Evolutionary conservation across 768 basidiomycete genomes (phyloP), one percentile per base, ranked within the genome.

Genomic region (Glaciozyma martinii): DNA sequence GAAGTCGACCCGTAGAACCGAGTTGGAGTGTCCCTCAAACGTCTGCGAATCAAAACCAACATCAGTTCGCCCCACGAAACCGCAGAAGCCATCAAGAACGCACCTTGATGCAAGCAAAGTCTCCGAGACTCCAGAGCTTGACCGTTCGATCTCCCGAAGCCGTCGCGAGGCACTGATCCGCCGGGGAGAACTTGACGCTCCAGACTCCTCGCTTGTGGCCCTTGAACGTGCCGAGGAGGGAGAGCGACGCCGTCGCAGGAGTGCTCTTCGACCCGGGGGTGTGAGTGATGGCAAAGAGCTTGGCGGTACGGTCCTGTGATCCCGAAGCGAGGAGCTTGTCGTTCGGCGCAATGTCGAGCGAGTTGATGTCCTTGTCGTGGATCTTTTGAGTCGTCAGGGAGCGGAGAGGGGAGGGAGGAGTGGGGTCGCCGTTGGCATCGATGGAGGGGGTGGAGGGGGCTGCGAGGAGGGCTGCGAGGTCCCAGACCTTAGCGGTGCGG

Each of bases 281-380:
- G 71, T 86, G 88, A 29, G 82, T 80, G 57, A 98, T 84, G 63
- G 84, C 82, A 76, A 86, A 99, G 23, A 99, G 78, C 74, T 97
- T 98, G 61, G 89, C 90, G 18, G 89, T 90, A 64, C 88, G 87
- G 77, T 99, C 95, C 75, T 98, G 95, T 25, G 92, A 95, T 27
- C 91, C 95, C 5, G 93, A 94, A 13, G 85, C 94, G 53, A 98
- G 82, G 63, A 93, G 77, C 65, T 80, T 81, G 76, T 95, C 90
- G 74, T 94, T 90, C 8, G 90, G 92, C 5, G 94, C 81, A 21
- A 98, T 80, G 75, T 98, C 95, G 47, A 99, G 81, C 62, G 92
- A 85, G 76, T 99, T 99, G 78, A 99, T 98, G 77, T 98, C 95
- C 78, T 97, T 98, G 61, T 98, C 95, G 77, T 98, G 95, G 18